Evolutionary conservation across 371 early-diverging fungal genomes (phyloP).

Genomic region (Vairimorpha apis): DNA sequence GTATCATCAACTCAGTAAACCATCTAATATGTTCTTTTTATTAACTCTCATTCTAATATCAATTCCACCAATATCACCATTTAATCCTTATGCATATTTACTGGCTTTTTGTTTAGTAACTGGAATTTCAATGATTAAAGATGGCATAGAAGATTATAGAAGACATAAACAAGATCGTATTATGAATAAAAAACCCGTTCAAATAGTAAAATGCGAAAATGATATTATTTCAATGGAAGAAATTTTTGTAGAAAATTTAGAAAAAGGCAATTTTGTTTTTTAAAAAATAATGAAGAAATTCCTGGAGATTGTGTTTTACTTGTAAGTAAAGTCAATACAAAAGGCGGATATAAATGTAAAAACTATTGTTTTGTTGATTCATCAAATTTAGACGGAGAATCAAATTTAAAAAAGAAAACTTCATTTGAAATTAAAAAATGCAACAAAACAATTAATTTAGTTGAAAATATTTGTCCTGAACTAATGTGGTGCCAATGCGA

Average conservation of each 20-base stretch:
- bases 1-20: constrained; percentile 76
- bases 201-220: constrained; percentile 10
- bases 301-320: constrained; percentile 67
- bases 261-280: constrained; percentile 65
- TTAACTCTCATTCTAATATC: constrained; percentile 74
- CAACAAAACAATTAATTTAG: background rate
- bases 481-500: constrained; percentile 22
- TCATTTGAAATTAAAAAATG: background rate
- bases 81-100: constrained; percentile 60
- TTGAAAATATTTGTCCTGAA: background rate
- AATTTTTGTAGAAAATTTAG: constrained; percentile 60
- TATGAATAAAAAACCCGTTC: constrained; percentile 68
- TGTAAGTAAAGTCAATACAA: constrained; percentile 47
- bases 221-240: background rate
- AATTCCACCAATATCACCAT: constrained; percentile 71
- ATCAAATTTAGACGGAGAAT: constrained; percentile 87
- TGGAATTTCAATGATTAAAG: constrained; percentile 75
- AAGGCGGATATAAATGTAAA: constrained; percentile 56
- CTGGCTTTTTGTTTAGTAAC: constrained; percentile 72
- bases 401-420: constrained; percentile 70
- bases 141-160: constrained; percentile 80
- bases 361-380: constrained; percentile 83
- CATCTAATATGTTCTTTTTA: constrained; percentile 83
- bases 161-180: constrained; percentile 76
- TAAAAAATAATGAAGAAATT: constrained; percentile 65